phyloP scores from a whole-genome alignment of 192 early-diverging fungal genomes.

The Coemansia sp. region DNA sequence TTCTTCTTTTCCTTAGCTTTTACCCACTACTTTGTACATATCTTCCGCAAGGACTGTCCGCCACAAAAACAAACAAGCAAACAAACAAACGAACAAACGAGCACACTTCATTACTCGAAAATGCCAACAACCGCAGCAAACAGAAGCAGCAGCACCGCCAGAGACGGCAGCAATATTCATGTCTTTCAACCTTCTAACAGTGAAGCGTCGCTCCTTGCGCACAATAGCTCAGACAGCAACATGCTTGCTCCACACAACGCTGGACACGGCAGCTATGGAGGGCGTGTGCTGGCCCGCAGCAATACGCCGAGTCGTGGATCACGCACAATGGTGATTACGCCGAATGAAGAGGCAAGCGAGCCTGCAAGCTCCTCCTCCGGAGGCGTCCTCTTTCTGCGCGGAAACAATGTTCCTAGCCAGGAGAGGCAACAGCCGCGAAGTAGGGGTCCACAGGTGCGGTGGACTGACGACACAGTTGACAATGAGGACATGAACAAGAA shows the following conservation, averaged over 20 bases:
- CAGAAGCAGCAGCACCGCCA: neutral
- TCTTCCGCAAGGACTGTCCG: neutral
- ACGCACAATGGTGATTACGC: conserved; percentile 25
- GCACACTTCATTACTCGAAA: too few relatives aligned
- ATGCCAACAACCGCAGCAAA: conserved; percentile 2
- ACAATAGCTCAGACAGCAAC: neutral
- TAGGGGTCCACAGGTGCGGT: conserved; percentile 32
- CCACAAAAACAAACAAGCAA: neutral
- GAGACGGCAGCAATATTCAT: neutral
- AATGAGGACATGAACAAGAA: conserved; percentile 53
- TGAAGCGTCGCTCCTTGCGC: neutral
- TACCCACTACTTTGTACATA: neutral
- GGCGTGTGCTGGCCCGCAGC: conserved; percentile 7
- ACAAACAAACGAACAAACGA: neutral
- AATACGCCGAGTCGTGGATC: conserved; percentile 30
- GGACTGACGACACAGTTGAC: conserved; percentile 54
- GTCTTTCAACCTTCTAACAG: neutral
- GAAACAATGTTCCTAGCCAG: neutral
- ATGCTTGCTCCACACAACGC: neutral
- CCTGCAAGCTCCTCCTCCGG: neutral
- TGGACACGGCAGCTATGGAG: neutral
- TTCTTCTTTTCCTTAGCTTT: neutral
- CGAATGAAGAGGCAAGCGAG: neutral
- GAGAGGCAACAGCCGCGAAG: neutral
- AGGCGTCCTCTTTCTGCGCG: conserved; percentile 33